Evolutionary conservation across 441 rosid genomes (phyloP).

Genomic region (Mallotus repandus): DNA sequence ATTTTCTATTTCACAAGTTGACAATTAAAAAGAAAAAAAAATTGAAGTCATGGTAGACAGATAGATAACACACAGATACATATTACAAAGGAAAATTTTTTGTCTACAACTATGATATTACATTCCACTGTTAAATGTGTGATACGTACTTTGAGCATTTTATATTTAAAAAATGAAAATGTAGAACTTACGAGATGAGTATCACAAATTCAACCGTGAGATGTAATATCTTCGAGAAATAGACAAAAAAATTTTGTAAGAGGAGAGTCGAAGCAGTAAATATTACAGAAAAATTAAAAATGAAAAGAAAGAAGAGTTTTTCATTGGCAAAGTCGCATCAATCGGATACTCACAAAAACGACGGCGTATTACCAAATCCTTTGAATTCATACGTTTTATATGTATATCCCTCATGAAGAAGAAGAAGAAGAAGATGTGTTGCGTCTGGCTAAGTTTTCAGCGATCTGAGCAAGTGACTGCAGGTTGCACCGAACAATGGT

Average conservation of each 20-base stretch:
- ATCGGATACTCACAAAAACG: slow-evolving; percentile 44
- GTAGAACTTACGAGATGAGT: too few relatives aligned
- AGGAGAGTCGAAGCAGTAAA: not conserved
- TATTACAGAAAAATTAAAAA: not conserved
- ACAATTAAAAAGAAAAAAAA: not conserved
- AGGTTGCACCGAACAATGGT: slow-evolving; percentile 82
- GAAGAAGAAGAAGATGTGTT: slow-evolving; percentile 17
- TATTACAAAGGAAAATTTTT: not conserved
- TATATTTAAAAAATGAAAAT: too few relatives aligned
- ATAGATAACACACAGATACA: not conserved
- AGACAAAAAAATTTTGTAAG: too few relatives aligned
- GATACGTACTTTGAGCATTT: too few relatives aligned
- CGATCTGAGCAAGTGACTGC: slow-evolving; percentile 65
- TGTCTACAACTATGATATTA: too few relatives aligned
- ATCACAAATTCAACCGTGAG: too few relatives aligned
- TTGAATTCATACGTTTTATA: too few relatives aligned
- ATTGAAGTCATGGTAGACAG: not conserved
- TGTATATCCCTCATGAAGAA: slow-evolving; percentile 17
- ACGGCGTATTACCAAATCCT: slow-evolving; percentile 27
- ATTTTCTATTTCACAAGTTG: slow-evolving; percentile 11
- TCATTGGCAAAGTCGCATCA: slow-evolving; percentile 26
- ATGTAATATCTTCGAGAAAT: too few relatives aligned
- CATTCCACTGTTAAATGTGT: too few relatives aligned
- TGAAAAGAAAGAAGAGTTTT: not conserved
- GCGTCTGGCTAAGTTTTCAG: slow-evolving; percentile 47